Base-by-base conservation (phyloP, 352 stramenopile species). In the Globisporangium rhizosaccharum region DNA sequence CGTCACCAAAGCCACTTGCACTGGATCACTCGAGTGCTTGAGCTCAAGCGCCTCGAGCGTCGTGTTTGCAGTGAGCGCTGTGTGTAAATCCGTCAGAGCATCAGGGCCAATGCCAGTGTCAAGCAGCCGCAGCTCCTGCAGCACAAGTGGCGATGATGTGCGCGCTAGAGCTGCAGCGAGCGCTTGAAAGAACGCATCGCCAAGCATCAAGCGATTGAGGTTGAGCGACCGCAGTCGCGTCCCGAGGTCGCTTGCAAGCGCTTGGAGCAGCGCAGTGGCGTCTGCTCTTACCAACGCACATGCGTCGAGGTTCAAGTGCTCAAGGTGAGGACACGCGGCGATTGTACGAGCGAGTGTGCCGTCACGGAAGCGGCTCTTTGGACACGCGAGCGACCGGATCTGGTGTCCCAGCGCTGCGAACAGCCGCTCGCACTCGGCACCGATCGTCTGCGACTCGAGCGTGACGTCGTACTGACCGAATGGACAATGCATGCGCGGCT, bases 81-180 rank as follows among this genome's bases (percentile, higher is more conserved):
- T 18, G 3, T 10, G 23, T 14, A 57, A 37, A 1, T 15, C 37
- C 52, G 39, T 15, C n/a, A 57, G 3, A 2, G 23, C 52, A 23
- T 18, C n/a, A 18, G 23, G 7, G 6, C 37, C 15, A 20, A 57
- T 39, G 52, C 42, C 26, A 10, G 52, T 57, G 39, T 57, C 52
- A 10, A 48, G 26, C 11, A 57, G 39, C 18, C 52, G 52, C 23
- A 57, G 52, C 52, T 57, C 52, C 33, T 49, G 52, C 15, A 57
- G 39, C 14, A 50, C 52, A 17, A n/a, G 33, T 39, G 33, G 33
- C 39, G 10, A 14, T 47, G n/a, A 7, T 37, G 18, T 0, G 8
- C 47, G 3, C 20, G 26, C n/a, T 1, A 57, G 18, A 8, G 46
- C 39, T 11, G 52, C 17, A 20, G 52, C 52, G 37, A 57, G 52